phyloP scores from a whole-genome alignment of 495 filamentous ascomycete species.

The Chaetomium fimeti region DNA sequence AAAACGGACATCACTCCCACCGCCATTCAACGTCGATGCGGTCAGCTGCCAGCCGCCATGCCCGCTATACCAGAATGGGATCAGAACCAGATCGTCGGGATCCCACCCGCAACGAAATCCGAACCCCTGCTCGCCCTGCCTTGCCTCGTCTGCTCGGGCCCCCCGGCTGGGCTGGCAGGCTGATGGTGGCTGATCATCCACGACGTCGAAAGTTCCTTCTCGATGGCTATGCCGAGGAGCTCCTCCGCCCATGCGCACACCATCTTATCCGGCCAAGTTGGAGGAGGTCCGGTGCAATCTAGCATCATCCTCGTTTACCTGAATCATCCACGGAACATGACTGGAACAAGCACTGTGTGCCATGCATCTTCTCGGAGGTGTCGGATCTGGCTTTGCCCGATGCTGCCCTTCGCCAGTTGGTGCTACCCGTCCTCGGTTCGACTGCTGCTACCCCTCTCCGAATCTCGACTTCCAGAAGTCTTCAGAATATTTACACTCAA shows the following conservation, averaged over 20 bases:
- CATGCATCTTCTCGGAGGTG: background rate
- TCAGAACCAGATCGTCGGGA: slow-evolving; percentile 18
- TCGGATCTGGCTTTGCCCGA: background rate
- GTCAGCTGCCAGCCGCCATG: background rate
- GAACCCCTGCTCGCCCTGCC: background rate
- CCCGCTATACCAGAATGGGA: slow-evolving; percentile 9
- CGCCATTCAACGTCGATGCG: background rate
- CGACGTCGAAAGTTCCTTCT: background rate
- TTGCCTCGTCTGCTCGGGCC: too few species aligned
- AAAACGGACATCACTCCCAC: background rate
- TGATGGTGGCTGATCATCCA: too few species aligned
- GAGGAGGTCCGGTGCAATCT: background rate
- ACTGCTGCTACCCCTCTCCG: background rate
- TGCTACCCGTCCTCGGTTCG: background rate
- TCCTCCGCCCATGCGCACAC: background rate
- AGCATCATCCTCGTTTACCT: background rate
- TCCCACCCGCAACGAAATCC: background rate
- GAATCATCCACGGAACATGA: background rate
- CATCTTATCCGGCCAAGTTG: background rate
- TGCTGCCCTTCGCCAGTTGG: background rate
- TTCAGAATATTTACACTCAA: background rate
- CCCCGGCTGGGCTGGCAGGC: too few species aligned
- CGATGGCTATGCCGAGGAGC: background rate
- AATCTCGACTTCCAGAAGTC: background rate
- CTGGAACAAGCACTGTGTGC: background rate